phyloP scores from a whole-genome alignment of 345 rosid genomes.

The Rhodomyrtus tomentosa region DNA sequence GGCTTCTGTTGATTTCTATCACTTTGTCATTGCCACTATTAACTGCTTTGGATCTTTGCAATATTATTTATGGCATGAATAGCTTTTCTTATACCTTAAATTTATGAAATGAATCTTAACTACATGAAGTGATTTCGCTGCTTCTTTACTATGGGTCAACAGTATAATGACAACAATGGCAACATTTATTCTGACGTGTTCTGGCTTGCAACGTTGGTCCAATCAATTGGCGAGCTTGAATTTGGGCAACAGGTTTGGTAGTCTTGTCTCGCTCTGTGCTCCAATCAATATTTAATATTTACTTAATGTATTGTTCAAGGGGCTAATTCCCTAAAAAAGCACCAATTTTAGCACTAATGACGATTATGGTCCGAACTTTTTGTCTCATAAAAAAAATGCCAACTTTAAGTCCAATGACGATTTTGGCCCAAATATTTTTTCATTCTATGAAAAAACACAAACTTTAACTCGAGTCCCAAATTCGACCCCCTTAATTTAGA shows the following conservation, averaged over 20 bases:
- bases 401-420: too few relatives aligned
- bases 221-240: constrained; percentile 88
- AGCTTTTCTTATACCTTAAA: neutral
- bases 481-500: too few relatives aligned
- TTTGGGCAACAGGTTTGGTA: constrained; percentile 78
- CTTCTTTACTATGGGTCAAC: constrained; percentile 1
- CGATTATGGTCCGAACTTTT: too few relatives aligned
- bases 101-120: neutral
- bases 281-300: neutral
- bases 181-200: constrained; percentile 89
- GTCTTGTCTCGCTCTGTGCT: neutral
- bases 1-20: neutral
- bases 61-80: neutral
- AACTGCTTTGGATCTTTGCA: neutral
- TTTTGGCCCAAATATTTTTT: too few relatives aligned
- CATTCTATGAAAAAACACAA: too few relatives aligned
- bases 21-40: neutral
- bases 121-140: neutral
- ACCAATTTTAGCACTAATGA: too few relatives aligned
- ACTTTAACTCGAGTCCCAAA: too few relatives aligned
- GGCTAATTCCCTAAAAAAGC: too few relatives aligned
- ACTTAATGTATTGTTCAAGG: neutral
- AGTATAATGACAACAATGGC: constrained; percentile 95
- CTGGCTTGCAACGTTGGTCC: constrained; percentile 92
- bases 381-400: too few relatives aligned